Evolutionary conservation across 164 flowering plant genomes (phyloP), one percentile per base, ranked within the genome.

Genomic region (Kingdonia uniflora): DNA sequence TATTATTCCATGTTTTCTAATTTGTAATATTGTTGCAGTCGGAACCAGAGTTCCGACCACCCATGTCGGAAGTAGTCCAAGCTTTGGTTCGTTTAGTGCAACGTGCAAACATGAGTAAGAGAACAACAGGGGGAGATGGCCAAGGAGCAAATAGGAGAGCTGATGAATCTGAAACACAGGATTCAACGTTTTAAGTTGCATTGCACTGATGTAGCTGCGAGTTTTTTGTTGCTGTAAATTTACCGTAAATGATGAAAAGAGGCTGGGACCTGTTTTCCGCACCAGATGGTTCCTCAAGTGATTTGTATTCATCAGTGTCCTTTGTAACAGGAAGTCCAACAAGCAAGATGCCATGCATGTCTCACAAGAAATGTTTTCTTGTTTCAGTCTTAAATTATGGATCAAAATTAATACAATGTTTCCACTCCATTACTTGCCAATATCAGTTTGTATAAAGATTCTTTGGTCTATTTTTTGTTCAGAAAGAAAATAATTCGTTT

Each of bases 11-110:
- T 4, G 11, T 14, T 41, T 14, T 41, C 44, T 41, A 41, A 10
- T 41, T 14, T 14, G n/a, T 41, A 16, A 11, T 41, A 41, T 41
- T 41, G 49, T 22, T 29, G 13, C 87, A 90, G 97, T 72, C 85
- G 58, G 97, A 90, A 68, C 97, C 97, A 3, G 97, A 90, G 67
- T 90, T 90, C 69, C 77, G 97, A 63, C 97, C 97, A 45, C 97
- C 95, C 0, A 90, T 90, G 97, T 90, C 97, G 0, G 97, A 90
- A 74, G 97, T 90, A 49, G 97, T 90, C 15, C 81, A 90, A 61
- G 82, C 91, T 29, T 58, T 90, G 73, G 95, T 90, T 45, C 73
- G 82, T 14, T 54, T 90, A 46, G 90, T 90, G 59, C 91, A 86
- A 64, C 82, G 90, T 52, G 82, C 95, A 37, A 89, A 85, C 72